These are phyloP conservation scores for Nakazawaea ernobii DNA, from an alignment of 805 yeast species.

Conservation along the genomic window DNA sequence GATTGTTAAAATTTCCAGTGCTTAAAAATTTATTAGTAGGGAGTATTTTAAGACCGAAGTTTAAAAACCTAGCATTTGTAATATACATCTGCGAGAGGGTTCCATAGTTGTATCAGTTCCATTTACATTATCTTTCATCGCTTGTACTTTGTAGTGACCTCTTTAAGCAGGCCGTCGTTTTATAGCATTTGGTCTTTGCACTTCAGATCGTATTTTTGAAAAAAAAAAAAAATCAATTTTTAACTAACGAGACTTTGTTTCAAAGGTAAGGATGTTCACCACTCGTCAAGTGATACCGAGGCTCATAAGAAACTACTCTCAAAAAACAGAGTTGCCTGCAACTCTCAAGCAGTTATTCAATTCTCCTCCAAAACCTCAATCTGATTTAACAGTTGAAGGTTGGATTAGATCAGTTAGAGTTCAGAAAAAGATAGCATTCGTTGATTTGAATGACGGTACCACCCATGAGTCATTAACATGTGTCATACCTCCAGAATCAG, in stretches of 20 bases:
- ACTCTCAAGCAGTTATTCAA: constrained; percentile 24
- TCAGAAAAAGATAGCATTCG: constrained; percentile 72
- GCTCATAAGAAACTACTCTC: neutral
- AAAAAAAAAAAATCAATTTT: neutral
- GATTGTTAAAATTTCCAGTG: too few species aligned
- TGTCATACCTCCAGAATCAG: constrained; percentile 38
- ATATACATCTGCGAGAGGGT: neutral
- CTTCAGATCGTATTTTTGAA: neutral
- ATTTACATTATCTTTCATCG: too few species aligned
- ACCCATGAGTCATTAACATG: constrained; percentile 47
- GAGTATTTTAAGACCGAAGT: too few species aligned
- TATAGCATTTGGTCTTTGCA: too few species aligned
- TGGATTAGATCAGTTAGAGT: constrained; percentile 69
- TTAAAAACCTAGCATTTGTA: too few species aligned
- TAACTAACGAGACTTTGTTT: neutral
- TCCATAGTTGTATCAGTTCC: too few species aligned
- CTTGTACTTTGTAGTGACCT: too few species aligned
- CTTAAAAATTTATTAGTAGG: too few species aligned
- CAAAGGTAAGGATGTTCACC: neutral
- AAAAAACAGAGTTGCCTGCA: constrained; percentile 14
- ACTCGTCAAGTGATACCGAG: neutral
- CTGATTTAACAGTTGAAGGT: constrained; percentile 51
- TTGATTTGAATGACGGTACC: constrained; percentile 80
- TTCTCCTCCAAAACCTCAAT: constrained; percentile 30
- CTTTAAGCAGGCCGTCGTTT: too few species aligned